Base-by-base conservation (phyloP, 331 rosid genomes). In the Phaseolus coccineus region DNA sequence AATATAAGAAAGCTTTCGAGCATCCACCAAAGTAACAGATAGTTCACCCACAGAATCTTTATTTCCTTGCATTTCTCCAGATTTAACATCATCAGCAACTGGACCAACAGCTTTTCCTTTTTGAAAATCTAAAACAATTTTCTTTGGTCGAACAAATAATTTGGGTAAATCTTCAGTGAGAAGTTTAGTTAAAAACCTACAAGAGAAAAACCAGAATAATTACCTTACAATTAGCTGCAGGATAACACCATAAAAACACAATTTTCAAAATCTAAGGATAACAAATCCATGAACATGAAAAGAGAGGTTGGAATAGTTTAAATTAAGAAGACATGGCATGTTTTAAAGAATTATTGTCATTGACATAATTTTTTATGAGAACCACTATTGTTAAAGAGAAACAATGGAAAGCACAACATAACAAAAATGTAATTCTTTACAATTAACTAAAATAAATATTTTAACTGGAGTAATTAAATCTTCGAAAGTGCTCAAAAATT, bases 101-200 rank as follows among this genome's bases (percentile, higher is more conserved):
- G 99, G 99, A 68, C 99, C 98, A 71, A 96, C 96, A 16, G 96
- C 96, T 87, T 90, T 91, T 86, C 88, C 97, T 73, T 90, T 93
- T 83, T 93, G 96, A 74, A 96, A 93, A 84, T 96, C 99, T 77
- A 96, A 89, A 86, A 96, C 96, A 79, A 91, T 96, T 91, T 89
- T 93, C 83, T 96, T 93, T 15, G 99, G 99, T 22, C 99, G 99
- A n/a, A 96, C 99, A 84, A 96, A 96, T 67, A 93, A 74, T 79
- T 88, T 83, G 27, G 99, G 99, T 85, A 96, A 88, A 86, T 96
- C 99, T 90, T 78, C 88, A 1, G 99, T 96, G 83, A 96, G 98
- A 87, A 96, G 98, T 86, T 96, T 96, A 8, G 68, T 96, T 90
- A 96, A 84, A 88, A 96, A 96, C 99, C 99, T 96, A 84, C 42